Base-by-base conservation (phyloP, 2,329 filamentous ascomycete genomes). In the Paecilomyces formosus region DNA sequence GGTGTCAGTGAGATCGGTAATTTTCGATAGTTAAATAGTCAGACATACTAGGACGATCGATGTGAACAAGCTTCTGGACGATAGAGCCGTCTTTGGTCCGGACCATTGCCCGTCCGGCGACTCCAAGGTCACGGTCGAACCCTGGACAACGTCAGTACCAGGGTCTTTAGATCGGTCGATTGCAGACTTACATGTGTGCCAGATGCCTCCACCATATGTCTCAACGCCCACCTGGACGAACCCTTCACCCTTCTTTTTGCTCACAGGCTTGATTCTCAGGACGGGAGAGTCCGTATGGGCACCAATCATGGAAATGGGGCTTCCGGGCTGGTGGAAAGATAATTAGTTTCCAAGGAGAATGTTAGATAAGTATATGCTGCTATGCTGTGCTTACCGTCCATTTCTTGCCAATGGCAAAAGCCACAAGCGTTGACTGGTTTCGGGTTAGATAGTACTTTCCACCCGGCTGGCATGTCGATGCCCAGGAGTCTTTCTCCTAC, bases 381-480 rank as follows among this genome's bases (percentile, higher is more conserved):
- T 5, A 35, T 39, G 18, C 6, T 51, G 30, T 57, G 59, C 65
- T 60, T 67, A 79, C 78, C 71, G 88, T 88, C 93, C 93, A 99
- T 79, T 89, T 88, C 69, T 86, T 85, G 69, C 93, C 93, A 68
- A 97, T 88, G 62, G 90, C 89, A 76, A 97, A 97, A 63, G 92
- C 92, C 59, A 96, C 85, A 63, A 97, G 89, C 54, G 93, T 95
- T 26, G 92, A 96, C 60, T 85, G 88, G 78, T 97, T 97, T 64
- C 93, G 88, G 54, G 93, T 97, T 69, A 97, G 85, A 78, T 92
- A 97, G 81, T 97, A 97, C 77, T 95, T 97, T 63, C 93, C 92
- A 62, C 93, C 92, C 22, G 92, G 90, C 58, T 86, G 84, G 62
- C 96, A 83, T 53, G 82, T 85, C 1, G 88, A 85, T 13, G 88